Evolutionary conservation across 148 eudicot genomes (phyloP).

Genomic region (Rhododendron henanense): DNA sequence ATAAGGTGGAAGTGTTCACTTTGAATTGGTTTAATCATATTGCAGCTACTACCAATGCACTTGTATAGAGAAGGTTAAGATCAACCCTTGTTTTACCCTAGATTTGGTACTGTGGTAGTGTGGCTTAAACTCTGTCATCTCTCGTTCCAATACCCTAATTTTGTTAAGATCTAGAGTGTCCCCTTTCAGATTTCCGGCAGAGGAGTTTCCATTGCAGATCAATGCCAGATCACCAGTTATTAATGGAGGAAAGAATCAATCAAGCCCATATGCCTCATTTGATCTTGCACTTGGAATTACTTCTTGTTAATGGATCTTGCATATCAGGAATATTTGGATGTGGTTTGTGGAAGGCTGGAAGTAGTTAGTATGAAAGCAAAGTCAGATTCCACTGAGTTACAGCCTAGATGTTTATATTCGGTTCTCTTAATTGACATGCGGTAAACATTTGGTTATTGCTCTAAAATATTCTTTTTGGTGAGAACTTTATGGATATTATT

Average conservation of each 20-base stretch:
- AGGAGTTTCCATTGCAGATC: neutral
- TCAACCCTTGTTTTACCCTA: neutral
- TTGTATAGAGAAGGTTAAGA: neutral
- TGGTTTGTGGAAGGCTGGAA: neutral
- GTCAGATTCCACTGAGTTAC: neutral
- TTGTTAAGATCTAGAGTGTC: neutral
- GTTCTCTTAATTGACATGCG: neutral
- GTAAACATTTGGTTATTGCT: neutral
- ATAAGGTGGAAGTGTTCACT: neutral
- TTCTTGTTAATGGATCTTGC: neutral
- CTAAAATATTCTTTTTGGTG: neutral
- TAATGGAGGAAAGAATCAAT: neutral
- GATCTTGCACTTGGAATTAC: neutral
- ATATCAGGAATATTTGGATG: neutral
- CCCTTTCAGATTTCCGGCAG: neutral
- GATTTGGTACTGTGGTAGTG: neutral
- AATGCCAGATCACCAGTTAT: neutral
- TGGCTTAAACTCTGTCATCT: neutral
- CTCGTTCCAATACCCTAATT: neutral
- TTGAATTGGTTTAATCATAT: neutral
- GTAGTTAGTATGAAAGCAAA: neutral
- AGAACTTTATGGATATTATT: neutral
- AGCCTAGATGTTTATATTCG: neutral
- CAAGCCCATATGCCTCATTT: neutral
- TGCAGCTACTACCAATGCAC: neutral